Base-by-base conservation (phyloP, 192 early-diverging fungal species). In the Mortierella hygrophila region DNA sequence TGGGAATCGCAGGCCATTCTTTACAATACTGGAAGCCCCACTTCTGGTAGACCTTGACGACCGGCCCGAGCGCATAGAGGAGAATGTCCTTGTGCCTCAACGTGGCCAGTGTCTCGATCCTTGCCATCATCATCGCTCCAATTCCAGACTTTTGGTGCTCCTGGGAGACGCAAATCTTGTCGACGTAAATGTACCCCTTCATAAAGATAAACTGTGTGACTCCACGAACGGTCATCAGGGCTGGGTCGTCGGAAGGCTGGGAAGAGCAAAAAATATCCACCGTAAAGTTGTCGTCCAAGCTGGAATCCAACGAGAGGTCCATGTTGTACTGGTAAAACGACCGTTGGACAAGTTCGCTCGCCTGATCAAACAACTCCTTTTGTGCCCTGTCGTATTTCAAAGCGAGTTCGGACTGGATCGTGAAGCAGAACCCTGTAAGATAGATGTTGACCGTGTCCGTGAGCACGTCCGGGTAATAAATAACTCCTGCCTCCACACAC, bases 141-240 rank as follows among this genome's bases (percentile, higher is more conserved):
- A 90, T 72, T 20, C 89, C 89, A 40, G 76, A 71, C 44, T 83
- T 82, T 73, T 90, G 89, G 54, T 82, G 77, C 41, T 90, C 79
- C 10, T 84, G 44, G 8, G 73, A 68, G 47, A 90, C 85, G 68
- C 82, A 87, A 54, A 90, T 87, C 78, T 85, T 90, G 80, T 90
- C 79, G 35, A 90, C 75, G 38, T 87, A 90, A 38, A 90, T 80
- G 32, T 88, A 90, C 5, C 75, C 63, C 52, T 87, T 83, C 86
- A 90, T 83, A n/a, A 90, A 88, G 37, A 90, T 85, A 18, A 82
- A 90, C 70, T 88, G 82, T 0, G 85, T 81, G 23, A 88, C 82
- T 1, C 86, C 89, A 13, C 87, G 87, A 7, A 90, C 79, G 1
- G 78, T 82, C 54, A 84, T 80, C 42, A 79, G 35, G 23, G 72